A percentile compares a stretch with the other conserved stretches of the same genome.
Conservation (phyloP, 768 basidiomycete genomes). For the Boletus coccyginus region DNA sequence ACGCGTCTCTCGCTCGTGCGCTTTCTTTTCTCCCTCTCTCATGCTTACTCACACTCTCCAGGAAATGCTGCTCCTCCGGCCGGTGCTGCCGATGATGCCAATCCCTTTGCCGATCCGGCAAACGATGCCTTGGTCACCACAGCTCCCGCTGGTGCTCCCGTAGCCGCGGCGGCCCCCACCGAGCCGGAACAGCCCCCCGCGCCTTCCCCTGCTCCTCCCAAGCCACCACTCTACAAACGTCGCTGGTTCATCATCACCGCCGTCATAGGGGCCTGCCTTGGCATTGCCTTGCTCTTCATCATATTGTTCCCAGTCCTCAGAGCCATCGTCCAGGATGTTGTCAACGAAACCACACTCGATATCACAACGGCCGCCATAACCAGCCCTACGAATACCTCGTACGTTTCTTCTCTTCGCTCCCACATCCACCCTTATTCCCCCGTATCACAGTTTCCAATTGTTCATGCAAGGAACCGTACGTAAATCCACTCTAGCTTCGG, state of each 20-base stretch:
- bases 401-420: conserved; percentile 19
- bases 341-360: conserved; percentile 53
- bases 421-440: conserved; percentile 2
- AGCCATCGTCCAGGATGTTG: conserved; percentile 63
- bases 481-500: background rate
- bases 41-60: background rate
- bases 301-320: conserved; percentile 64
- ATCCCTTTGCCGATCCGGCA: conserved; percentile 13
- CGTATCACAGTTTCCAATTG: conserved; percentile 45
- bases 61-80: conserved; percentile 11
- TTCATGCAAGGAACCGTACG: conserved; percentile 53
- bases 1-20: conserved; percentile 18
- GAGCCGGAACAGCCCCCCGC: background rate
- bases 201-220: conserved; percentile 5
- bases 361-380: conserved; percentile 52
- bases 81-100: background rate
- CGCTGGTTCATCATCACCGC: conserved; percentile 62
- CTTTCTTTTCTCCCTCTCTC: too few relatives aligned
- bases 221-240: conserved; percentile 55
- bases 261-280: conserved; percentile 48
- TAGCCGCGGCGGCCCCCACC: background rate
- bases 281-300: conserved; percentile 64
- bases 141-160: conserved; percentile 5
- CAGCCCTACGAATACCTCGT: conserved; percentile 57
- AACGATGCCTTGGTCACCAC: conserved; percentile 3